These are phyloP conservation scores for Hibiscus trionum DNA, from an alignment of 345 rosid species.

Conservation along the genomic window DNA sequence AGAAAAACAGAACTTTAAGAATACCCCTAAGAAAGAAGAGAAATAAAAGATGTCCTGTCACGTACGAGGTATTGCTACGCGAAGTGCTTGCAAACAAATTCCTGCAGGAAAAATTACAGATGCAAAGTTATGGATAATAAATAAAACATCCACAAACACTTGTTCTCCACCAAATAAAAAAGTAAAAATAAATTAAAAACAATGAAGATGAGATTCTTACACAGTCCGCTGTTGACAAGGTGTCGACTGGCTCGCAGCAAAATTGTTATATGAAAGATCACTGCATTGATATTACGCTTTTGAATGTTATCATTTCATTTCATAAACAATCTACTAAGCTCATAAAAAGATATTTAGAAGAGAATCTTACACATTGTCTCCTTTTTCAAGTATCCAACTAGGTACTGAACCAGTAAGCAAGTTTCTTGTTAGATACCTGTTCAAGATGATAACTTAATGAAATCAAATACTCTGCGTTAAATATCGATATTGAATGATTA, in stretches of 20 bases:
- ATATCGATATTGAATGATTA: background rate
- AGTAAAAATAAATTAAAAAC: background rate
- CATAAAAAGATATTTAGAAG: background rate
- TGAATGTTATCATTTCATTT: background rate
- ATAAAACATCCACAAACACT: background rate
- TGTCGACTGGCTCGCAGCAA: background rate
- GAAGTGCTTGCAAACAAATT: constrained; percentile 37
- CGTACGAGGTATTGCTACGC: constrained; percentile 17
- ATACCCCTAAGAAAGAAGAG: too few species aligned
- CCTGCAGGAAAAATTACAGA: constrained; percentile 11
- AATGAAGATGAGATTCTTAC: constrained; percentile 17
- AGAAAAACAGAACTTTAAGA: background rate
- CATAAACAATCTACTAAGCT: background rate
- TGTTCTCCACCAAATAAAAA: background rate
- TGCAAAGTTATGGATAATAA: background rate
- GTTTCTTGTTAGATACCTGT: constrained; percentile 33
- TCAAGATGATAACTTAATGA: background rate
- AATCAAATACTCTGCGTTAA: background rate
- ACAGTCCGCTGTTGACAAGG: constrained; percentile 5
- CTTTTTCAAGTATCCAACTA: constrained; percentile 17
- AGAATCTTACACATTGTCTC: constrained; percentile 8
- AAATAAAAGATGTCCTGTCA: background rate
- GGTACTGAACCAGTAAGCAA: constrained; percentile 28
- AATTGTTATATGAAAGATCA: constrained; percentile 34
- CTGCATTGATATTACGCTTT: constrained; percentile 14